Conservation (phyloP, 768 basidiomycete genomes). For the Saitozyma podzolica region DNA sequence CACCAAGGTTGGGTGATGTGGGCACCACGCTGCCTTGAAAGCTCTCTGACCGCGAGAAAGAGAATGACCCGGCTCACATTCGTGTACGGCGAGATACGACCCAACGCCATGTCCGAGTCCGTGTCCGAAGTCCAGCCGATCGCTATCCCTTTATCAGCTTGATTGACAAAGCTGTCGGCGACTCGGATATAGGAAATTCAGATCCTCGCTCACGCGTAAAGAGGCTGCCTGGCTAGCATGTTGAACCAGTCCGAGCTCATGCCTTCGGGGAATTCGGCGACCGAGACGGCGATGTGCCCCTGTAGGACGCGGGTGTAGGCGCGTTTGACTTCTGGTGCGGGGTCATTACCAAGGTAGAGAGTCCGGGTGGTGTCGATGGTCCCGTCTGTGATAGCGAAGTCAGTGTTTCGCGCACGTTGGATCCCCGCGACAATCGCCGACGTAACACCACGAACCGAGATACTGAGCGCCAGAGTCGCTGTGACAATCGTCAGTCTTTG, state of each 20-base stretch:
- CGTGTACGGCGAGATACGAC: slow-evolving; percentile 49
- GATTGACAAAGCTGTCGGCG: neutral
- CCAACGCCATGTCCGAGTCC: slow-evolving; percentile 53
- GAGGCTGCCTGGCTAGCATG: slow-evolving; percentile 80
- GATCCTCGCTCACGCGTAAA: slow-evolving; percentile 61
- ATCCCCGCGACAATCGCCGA: neutral
- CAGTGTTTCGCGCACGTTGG: neutral
- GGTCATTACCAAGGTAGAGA: slow-evolving; percentile 74
- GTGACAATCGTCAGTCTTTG: slow-evolving; percentile 5
- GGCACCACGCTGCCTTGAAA: too few relatives aligned
- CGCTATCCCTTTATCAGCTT: slow-evolving; percentile 17
- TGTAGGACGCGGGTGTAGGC: slow-evolving; percentile 94
- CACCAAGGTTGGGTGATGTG: too few relatives aligned
- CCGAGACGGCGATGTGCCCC: slow-evolving; percentile 93
- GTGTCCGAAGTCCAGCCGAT: slow-evolving; percentile 51
- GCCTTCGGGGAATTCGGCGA: slow-evolving; percentile 84
- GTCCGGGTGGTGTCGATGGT: slow-evolving; percentile 64
- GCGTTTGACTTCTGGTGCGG: slow-evolving; percentile 72
- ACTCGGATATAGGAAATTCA: neutral
- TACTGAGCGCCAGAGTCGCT: slow-evolving; percentile 71
- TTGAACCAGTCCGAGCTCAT: slow-evolving; percentile 81
- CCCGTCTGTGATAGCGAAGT: slow-evolving; percentile 60
- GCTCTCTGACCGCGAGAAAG: neutral
- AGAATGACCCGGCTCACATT: slow-evolving; percentile 29
- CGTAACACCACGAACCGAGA: neutral